Evolutionary conservation across 1,284 basidiomycete genomes (phyloP).

Genomic region (Boletus albobrunnescens): DNA sequence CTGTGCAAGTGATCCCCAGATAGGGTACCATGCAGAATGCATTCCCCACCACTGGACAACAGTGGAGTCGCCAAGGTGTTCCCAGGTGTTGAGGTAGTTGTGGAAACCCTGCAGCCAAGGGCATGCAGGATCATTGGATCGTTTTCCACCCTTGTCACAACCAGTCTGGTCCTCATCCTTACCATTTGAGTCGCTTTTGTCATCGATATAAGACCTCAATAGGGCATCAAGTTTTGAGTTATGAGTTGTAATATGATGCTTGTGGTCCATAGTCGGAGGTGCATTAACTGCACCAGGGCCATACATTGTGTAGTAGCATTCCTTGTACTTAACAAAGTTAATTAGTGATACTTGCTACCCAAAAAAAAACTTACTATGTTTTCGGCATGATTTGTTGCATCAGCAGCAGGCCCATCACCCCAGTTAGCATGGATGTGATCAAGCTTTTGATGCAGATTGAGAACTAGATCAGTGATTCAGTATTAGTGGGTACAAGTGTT

Average conservation of each 20-base stretch:
- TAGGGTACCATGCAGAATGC: not conserved
- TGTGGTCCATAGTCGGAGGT: not conserved
- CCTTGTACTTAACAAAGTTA: no score
- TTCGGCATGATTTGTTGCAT: conserved; percentile 1
- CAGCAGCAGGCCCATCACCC: conserved; percentile 8
- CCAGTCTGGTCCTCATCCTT: not conserved
- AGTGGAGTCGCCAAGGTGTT: not conserved
- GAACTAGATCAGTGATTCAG: conserved; percentile 3
- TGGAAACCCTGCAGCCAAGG: not conserved
- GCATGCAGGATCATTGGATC: not conserved
- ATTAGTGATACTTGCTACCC: no score
- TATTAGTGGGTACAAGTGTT: no score
- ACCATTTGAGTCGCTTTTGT: not conserved
- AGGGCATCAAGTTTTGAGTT: not conserved
- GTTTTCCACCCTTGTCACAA: no score
- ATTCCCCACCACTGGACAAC: not conserved
- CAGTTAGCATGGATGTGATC: conserved; percentile 18
- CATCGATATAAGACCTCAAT: not conserved
- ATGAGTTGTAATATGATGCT: not conserved
- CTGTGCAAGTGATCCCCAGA: no score
- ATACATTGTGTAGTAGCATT: conserved; percentile 1
- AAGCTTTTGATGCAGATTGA: conserved; percentile 13
- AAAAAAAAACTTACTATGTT: conserved; percentile 10
- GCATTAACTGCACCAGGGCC: not conserved
- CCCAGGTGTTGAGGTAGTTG: not conserved